Percentiles rank a stretch among this genome's conserved stretches.
Evolutionary conservation across 768 basidiomycete species (phyloP).

Genomic region (Collybiopsis confluens): DNA sequence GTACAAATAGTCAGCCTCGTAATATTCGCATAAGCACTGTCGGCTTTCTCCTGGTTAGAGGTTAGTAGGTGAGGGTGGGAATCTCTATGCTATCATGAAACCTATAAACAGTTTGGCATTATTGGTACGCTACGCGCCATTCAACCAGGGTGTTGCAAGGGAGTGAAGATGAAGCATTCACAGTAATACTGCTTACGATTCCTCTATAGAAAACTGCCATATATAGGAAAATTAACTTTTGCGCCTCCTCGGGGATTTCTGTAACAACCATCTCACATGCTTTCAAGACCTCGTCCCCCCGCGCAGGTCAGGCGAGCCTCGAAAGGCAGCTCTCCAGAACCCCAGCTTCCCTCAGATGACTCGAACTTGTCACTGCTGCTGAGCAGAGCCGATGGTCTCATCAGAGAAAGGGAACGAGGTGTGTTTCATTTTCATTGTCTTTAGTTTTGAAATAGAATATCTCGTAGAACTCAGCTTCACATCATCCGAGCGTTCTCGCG

Average conservation of each 20-base stretch:
- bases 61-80: too few species aligned
- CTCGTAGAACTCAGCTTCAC: constrained; percentile 67
- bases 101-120: too few species aligned
- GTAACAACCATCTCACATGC: too few species aligned
- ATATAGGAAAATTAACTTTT: constrained; percentile 20
- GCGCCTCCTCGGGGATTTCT: constrained; percentile 11
- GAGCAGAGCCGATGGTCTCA: constrained; percentile 67
- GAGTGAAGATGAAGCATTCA: too few species aligned
- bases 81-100: too few species aligned
- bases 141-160: too few species aligned
- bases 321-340: constrained; percentile 61
- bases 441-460: constrained; percentile 15
- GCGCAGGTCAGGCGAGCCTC: constrained; percentile 55
- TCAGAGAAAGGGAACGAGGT: constrained; percentile 77
- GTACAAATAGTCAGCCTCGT: too few species aligned
- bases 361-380: constrained; percentile 63
- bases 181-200: too few species aligned
- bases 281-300: constrained; percentile 69
- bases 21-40: too few species aligned
- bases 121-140: too few species aligned
- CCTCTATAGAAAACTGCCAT: too few species aligned
- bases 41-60: too few species aligned
- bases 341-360: constrained; percentile 26
- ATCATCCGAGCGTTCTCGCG: constrained; percentile 67
- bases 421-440: constrained; percentile 18